Evolutionary conservation across 768 basidiomycete species (phyloP), one percentile per base, ranked within the genome.

Genomic region (Mrakia blollopis): DNA sequence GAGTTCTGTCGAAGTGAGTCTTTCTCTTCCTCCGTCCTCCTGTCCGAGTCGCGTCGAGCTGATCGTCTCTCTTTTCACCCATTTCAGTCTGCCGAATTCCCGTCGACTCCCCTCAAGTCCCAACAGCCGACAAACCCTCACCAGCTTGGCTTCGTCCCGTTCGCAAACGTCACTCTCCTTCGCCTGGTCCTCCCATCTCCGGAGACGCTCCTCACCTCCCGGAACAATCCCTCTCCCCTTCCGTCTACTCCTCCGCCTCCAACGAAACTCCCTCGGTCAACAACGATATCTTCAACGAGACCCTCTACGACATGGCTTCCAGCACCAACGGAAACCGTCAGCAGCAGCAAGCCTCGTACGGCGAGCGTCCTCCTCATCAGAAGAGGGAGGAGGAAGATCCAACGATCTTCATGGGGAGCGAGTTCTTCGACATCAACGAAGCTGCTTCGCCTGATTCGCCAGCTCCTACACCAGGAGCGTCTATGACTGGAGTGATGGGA

Each of bases 131-230:
- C 25, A 80, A 85, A 23, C 86, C 86, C 62, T 86, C 85, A 3
- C 87, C 93, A 23, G 91, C 93, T 11, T 96, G 94, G 93, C 88
- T 95, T 77, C 89, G 93, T 67, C 94, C 93, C 11, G 89, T 94
- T 11, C 91, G 79, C 41, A 71, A 76, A 28, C 73, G 78, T 90
- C 78, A 93, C 91, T 76, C 81, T 79, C 37, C 81, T 16, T 82
- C 83, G 0, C 82, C 81, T 0, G 80, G 81, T 8, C 80, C 77
- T 16, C 37, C 32, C 35, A 37, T 25, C 18, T 21, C 37, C 7
- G 37, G 65, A 18, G 25, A 35, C n/a, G 39, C 32, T 37, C 21
- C 72, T 10, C 75, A 62, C 18, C 28, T 28, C 16, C 37, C 73
- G 2, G 76, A 67, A 8, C 32, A 67, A 13, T 61, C 50, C 9